phyloP scores from a whole-genome alignment of 306 rosid species.

The Cicer chorassanicum region DNA sequence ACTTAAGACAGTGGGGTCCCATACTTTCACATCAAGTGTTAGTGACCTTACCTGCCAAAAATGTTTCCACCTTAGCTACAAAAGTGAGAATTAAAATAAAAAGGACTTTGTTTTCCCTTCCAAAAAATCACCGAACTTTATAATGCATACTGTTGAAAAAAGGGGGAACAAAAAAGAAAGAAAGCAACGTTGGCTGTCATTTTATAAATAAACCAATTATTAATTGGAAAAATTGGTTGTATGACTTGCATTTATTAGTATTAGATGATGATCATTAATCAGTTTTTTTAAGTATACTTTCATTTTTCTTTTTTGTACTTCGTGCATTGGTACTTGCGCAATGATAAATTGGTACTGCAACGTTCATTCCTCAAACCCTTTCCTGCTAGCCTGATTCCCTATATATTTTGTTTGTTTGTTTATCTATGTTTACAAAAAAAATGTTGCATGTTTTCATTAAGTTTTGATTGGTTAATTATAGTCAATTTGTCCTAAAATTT shows the following conservation, averaged over 20 bases:
- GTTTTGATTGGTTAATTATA: not conserved
- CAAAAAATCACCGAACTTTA: slow-evolving; percentile 14
- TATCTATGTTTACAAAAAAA: not conserved
- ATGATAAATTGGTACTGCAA: not conserved
- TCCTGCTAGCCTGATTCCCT: slow-evolving; percentile 15
- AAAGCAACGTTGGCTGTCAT: slow-evolving; percentile 22
- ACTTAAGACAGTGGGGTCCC: slow-evolving; percentile 69
- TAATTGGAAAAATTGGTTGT: not conserved
- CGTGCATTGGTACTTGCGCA: slow-evolving; percentile 16
- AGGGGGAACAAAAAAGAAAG: not conserved
- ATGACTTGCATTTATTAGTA: slow-evolving; percentile 7
- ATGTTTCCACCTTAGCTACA: slow-evolving; percentile 42
- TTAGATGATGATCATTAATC: slow-evolving; percentile 26
- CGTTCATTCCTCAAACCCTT: slow-evolving; percentile 9
- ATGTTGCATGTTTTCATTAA: not conserved
- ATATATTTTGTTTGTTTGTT: not conserved
- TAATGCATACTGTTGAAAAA: slow-evolving; percentile 15
- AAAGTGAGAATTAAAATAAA: slow-evolving; percentile 33
- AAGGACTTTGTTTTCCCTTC: slow-evolving; percentile 16
- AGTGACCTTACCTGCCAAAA: slow-evolving; percentile 75
- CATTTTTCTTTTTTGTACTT: slow-evolving; percentile 5
- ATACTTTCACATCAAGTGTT: slow-evolving; percentile 86
- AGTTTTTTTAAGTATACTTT: not conserved
- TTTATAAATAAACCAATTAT: not conserved
- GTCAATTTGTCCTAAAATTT: slow-evolving; percentile 9